Evolutionary conservation across 108 stramenopile species (phyloP), one percentile per base, ranked within the genome.

Genomic region (Cyclotella distinguenda): DNA sequence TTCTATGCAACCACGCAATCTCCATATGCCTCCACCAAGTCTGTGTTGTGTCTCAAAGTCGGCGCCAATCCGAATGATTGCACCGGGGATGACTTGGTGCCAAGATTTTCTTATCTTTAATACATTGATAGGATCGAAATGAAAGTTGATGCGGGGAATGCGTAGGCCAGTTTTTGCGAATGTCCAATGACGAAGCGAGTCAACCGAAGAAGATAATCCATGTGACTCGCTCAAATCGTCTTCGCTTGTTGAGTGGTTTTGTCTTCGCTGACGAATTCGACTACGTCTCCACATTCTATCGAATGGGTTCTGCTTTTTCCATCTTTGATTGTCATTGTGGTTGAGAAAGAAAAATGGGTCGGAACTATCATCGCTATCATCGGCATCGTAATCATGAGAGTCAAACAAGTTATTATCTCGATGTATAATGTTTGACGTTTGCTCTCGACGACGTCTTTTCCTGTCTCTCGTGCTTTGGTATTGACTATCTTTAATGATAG

Each of bases 51-150:
- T 70, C 33, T 70, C 76, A 56, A 77, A 65, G 53, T 77, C 76
- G 18, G 76, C 76, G 0, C 76, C 76, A 12, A 70, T 34, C 4
- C 68, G 56, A 26, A 77, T 40, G 9, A 77, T 70, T 0, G 51
- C 76, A 11, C 76, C 63, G 16, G 76, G 76, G 27, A 77, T 15
- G 19, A 65, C 35, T 36, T 63, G 35, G 30, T 59, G 48, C 68
- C 68, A 77, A 5, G 76, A 65, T 57, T 77, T 77, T n/a, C 76
- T 36, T 40, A 77, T 19, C 43, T 77, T 77, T n/a, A 77, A 34
- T 47, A 58, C 60, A 1, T 68, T 77, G 18, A 70, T 47, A 11
- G 76, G 76, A 47, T 77, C 76, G 36, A 69, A 65, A 60, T 60
- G 43, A 4, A 77, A 34, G 42, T 65, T 52, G 5, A 77, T 65